Evolutionary conservation across 2,329 filamentous ascomycete species (phyloP), one percentile per base, ranked within the genome.

Genomic region (Xylariaceae sp.): DNA sequence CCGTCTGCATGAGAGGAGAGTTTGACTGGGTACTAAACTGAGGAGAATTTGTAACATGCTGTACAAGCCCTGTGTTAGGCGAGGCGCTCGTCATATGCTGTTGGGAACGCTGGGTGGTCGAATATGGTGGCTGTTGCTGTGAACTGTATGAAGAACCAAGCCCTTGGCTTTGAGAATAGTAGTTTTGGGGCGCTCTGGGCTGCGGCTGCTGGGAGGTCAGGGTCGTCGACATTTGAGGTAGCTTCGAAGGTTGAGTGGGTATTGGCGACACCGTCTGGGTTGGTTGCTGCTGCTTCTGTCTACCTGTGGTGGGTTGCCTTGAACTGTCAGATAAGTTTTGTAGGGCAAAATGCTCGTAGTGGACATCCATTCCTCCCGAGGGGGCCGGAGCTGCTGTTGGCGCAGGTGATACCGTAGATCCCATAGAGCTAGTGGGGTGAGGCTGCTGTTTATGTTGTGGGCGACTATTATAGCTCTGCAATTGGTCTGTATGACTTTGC

Each of bases 1-100:
- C 70, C 5, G 67, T 59, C 46, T 70, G 69, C 64, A 71, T 65
- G 8, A 73, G 62, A 28, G 71, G 70, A 3, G 71, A 71, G 58
- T 71, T 71, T 16, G 66, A 70, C 48, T 73, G 71, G 3, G 67
- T 61, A 21, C 65, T 65, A 37, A 71, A 72, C 41, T 72, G 71
- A 16, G 71, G 71, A 41, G 71, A 71, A 56, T 72, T 71, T 29
- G 69, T 68, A 40, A 70, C 67, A 39, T 71, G 71, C 40, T 69
- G 67, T 46, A 70, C 69, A 33, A 72, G 69, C 6, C 61, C 64
- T 4, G 67, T 65, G n/a, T 61, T 67, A 21, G 70, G 66, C 14
- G 70, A 70, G 28, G 65, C 62, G 19, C 61, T 70, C 31, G 63
- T 60, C 51, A 71, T 66, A 43, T 68, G 68, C 26, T 70, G 69